phyloP scores from a whole-genome alignment of 2,329 filamentous ascomycete genomes.

The Calonectria pteridis region DNA sequence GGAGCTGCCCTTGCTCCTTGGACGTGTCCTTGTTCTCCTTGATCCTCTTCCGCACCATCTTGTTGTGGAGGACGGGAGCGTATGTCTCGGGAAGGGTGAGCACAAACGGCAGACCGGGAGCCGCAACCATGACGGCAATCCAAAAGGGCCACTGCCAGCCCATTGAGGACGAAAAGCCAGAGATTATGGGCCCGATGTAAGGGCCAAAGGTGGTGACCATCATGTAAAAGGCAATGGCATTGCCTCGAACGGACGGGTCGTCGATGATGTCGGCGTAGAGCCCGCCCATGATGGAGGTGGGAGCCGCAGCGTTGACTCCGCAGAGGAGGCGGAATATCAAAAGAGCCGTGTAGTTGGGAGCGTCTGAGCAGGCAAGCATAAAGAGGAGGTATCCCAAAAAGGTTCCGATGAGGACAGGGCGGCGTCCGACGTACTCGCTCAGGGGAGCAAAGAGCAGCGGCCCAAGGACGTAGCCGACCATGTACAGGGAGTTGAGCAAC shows the following conservation, averaged over 20 bases:
- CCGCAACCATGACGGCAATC: conserved; percentile 51
- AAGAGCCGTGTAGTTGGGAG: conserved; percentile 57
- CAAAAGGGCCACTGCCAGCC: conserved; percentile 57
- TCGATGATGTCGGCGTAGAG: conserved; percentile 51
- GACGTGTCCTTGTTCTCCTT: conserved; percentile 53
- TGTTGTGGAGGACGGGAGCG: conserved; percentile 63
- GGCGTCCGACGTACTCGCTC: conserved; percentile 51
- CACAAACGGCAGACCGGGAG: conserved; percentile 46
- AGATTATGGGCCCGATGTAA: conserved; percentile 64
- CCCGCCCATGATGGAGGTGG: conserved; percentile 50
- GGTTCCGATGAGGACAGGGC: conserved; percentile 49
- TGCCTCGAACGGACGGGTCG: conserved; percentile 47
- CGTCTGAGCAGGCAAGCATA: conserved; percentile 52
- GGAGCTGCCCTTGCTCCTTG: conserved; percentile 48
- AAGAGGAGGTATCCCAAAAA: conserved; percentile 51
- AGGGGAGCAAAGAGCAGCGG: conserved; percentile 51
- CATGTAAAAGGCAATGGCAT: conserved; percentile 52
- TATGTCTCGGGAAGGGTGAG: conserved; percentile 61
- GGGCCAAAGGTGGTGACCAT: conserved; percentile 49
- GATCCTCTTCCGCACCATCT: conserved; percentile 59
- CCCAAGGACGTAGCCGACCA: conserved; percentile 51
- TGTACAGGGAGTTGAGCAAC: conserved; percentile 52
- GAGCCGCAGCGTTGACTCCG: conserved; percentile 50
- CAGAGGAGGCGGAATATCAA: conserved; percentile 56
- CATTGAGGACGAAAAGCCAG: conserved; percentile 62